Conservation (phyloP, 2,329 filamentous ascomycete species). For the Beauveria sp. region DNA sequence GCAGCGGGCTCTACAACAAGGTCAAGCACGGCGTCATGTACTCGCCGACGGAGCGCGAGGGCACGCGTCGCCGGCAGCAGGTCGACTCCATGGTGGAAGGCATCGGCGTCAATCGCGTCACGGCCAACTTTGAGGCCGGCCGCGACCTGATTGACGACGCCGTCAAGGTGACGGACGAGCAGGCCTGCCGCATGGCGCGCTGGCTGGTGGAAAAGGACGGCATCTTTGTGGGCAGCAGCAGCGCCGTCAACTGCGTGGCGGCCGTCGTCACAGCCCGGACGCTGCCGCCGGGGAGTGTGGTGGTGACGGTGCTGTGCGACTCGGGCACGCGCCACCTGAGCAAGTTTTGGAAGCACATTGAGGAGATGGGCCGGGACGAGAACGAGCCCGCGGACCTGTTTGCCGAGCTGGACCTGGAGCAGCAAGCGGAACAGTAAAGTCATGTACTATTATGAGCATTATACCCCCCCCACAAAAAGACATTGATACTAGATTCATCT, state of each 20-base stretch:
- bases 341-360: constrained; percentile 75
- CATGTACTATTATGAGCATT: constrained; percentile 8
- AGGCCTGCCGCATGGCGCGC: constrained; percentile 88
- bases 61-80: constrained; percentile 79
- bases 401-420: constrained; percentile 38
- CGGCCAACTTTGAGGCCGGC: constrained; percentile 83
- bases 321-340: constrained; percentile 74
- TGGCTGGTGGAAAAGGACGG: constrained; percentile 96
- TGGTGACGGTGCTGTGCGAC: constrained; percentile 83
- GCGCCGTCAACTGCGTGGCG: constrained; percentile 90
- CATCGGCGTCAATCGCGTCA: constrained; percentile 91
- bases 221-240: constrained; percentile 89
- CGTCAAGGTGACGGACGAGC: constrained; percentile 76
- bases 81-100: constrained; percentile 96
- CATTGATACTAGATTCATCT: neutral
- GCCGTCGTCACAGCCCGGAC: constrained; percentile 61
- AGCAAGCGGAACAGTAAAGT: constrained; percentile 5
- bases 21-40: constrained; percentile 96
- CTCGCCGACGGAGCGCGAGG: constrained; percentile 78
- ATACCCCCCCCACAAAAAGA: neutral
- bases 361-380: constrained; percentile 60
- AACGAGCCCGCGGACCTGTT: constrained; percentile 41
- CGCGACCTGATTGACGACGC: constrained; percentile 84
- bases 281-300: constrained; percentile 52
- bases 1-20: constrained; percentile 87